Base-by-base conservation (phyloP, 108 stramenopile genomes). In the Pseudonitzschia delicatissima region DNA sequence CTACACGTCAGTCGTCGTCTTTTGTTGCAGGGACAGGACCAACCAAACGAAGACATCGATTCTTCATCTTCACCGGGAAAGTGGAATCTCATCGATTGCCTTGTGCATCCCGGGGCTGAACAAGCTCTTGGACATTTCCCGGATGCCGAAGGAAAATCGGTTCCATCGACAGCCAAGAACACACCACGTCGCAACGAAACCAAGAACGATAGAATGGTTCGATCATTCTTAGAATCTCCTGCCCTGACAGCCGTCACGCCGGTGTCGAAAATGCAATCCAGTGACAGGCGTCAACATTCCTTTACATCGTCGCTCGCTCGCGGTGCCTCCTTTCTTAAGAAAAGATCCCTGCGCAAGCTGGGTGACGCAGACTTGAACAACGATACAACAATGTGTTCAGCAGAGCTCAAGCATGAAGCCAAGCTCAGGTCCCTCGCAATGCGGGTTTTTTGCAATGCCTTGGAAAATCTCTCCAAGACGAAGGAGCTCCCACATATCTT, bases 401-500 rank as follows among this genome's bases (percentile, higher is more conserved):
- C n/a, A n/a, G 71, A 83, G 28, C 67, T 48, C 9, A 35, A 67
- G 28, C 82, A 79, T 57, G 74, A 50, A 5, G 75, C 80, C 11
- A 51, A 45, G 15, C 62, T 79, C 44, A 69, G 82, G 31, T 60
- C 77, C 26, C 29, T 69, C 12, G 69, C 71, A 6, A 47, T 83
- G 5, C 70, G 82, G 11, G 71, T 62, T 11, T 72, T 83, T 31
- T 64, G 71, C 47, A 83, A 83, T 53, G 74, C 82, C 2, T 31
- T 83, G 31, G 25, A 32, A 0, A 52, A 63, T 36, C 35, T 82
- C 29, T 42, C 73, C 0, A 31, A 65, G 27, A 20, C 68, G 9
- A 45, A 60, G 18, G 35, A 57, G 8, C 28, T 77, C 47, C 17
- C 57, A 13, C 11, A 15, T 20, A 67, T 69, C 25, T 55, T 71